A percentile compares a stretch with the other conserved stretches of the same genome.
Conservation (phyloP, 1,284 basidiomycete species). For the Ceratobasidium sp. region DNA sequence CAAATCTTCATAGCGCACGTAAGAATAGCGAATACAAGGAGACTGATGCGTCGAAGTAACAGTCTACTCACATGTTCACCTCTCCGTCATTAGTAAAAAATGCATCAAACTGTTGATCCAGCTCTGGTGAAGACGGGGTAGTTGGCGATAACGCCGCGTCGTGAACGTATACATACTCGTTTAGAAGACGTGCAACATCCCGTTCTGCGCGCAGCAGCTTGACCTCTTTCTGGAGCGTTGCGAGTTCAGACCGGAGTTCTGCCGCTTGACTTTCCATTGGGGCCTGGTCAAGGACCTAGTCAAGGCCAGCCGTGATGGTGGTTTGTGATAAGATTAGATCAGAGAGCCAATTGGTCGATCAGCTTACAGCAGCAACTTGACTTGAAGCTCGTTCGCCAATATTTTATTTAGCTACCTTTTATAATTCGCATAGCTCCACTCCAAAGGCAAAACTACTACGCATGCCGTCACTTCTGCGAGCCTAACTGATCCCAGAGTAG, state of each 20-base stretch:
- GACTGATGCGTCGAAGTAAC: background rate
- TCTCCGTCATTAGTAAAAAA: conserved; percentile 33
- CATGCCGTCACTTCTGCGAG: no score
- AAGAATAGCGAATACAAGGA: no score
- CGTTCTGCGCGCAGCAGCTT: conserved; percentile 6
- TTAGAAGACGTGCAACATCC: conserved; percentile 27
- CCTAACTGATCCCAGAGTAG: no score
- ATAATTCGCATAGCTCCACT: no score
- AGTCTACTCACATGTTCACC: conserved; percentile 12
- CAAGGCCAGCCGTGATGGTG: no score
- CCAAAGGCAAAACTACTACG: no score
- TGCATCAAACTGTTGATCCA: conserved; percentile 19
- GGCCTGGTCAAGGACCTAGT: no score
- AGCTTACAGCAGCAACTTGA: no score
- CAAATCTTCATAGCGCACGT: conserved; percentile 9
- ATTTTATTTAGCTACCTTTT: no score
- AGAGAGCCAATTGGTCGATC: no score
- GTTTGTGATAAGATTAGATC: no score
- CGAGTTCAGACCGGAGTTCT: conserved; percentile 20
- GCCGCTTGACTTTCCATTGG: conserved; percentile 19
- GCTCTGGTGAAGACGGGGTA: background rate
- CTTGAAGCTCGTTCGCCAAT: no score
- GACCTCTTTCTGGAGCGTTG: conserved; percentile 4
- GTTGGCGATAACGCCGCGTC: conserved; percentile 27
- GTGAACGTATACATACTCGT: conserved; percentile 30